A percentile compares a stretch with the other conserved stretches of the same genome.
These are phyloP conservation scores for Coelastrella sp. DNA, from an alignment of 139 green algal genomes.

Conservation along the genomic window DNA sequence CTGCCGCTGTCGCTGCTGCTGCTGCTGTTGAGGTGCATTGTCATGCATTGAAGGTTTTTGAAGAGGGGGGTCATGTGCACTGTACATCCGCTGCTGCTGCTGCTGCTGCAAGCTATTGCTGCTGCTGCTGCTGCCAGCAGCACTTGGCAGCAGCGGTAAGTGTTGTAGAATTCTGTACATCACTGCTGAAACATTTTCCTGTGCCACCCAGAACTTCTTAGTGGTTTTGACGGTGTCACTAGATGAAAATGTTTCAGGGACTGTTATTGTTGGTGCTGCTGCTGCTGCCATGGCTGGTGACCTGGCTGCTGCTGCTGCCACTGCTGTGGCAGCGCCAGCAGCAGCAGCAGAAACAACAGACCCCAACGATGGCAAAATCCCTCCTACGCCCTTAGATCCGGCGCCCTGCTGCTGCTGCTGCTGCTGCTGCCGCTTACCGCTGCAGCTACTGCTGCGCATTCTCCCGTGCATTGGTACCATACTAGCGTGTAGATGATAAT, in stretches of 20 bases:
- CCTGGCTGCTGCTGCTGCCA: neutral
- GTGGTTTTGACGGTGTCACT: neutral
- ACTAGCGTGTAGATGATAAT: constrained; percentile 38
- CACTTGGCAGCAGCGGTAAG: constrained; percentile 46
- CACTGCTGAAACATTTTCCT: constrained; percentile 57
- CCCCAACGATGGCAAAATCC: neutral
- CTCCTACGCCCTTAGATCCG: constrained; percentile 1
- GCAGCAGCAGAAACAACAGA: constrained; percentile 29
- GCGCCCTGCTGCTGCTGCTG: neutral
- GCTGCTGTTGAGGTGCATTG: constrained; percentile 39
- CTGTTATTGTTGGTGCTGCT: neutral
- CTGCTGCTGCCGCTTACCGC: constrained; percentile 23
- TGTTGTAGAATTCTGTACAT: constrained; percentile 53
- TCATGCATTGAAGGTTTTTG: too few relatives aligned
- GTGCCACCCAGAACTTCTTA: constrained; percentile 58
- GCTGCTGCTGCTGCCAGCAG: neutral
- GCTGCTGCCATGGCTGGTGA: constrained; percentile 11
- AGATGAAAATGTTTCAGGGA: too few relatives aligned
- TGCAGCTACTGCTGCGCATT: constrained; percentile 11
- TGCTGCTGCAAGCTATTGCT: neutral
- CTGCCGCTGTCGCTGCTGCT: constrained; percentile 9
- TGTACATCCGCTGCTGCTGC: too few relatives aligned
- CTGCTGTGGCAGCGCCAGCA: constrained; percentile 22
- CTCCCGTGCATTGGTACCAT: neutral
- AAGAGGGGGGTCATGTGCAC: too few relatives aligned